A percentile compares a stretch with the other conserved stretches of the same genome.
phyloP scores from a whole-genome alignment of 768 basidiomycete species.

The Mycena rebaudengoi region DNA sequence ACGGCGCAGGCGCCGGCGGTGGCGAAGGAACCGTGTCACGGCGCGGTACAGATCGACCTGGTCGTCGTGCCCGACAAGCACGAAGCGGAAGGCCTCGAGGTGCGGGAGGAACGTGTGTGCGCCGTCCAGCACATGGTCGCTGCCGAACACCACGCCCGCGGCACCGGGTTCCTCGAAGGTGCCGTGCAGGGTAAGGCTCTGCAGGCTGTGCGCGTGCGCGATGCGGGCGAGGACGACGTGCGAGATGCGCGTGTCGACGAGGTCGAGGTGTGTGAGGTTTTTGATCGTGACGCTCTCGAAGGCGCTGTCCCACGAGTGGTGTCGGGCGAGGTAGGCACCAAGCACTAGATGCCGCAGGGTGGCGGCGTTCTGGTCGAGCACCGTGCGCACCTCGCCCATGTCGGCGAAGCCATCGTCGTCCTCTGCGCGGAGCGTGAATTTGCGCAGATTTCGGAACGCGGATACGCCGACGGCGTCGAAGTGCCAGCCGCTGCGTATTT shows the following conservation, averaged over 20 bases:
- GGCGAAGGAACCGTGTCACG: slow-evolving; percentile 62
- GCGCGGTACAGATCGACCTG: slow-evolving; percentile 59
- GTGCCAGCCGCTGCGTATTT: slow-evolving; percentile 71
- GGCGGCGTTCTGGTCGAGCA: slow-evolving; percentile 65
- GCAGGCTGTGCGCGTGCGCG: slow-evolving; percentile 66
- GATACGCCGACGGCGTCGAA: slow-evolving; percentile 77
- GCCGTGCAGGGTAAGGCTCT: slow-evolving; percentile 71
- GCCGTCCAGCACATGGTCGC: slow-evolving; percentile 66
- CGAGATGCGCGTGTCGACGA: slow-evolving; percentile 75
- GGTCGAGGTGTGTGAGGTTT: slow-evolving; percentile 73
- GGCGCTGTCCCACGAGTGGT: slow-evolving; percentile 73
- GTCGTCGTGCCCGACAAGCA: slow-evolving; percentile 71
- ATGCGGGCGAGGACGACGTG: slow-evolving; percentile 70
- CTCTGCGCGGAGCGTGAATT: slow-evolving; percentile 74
- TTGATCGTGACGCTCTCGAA: slow-evolving; percentile 71
- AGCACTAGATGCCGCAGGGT: slow-evolving; percentile 71
- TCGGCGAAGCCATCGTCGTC: slow-evolving; percentile 78
- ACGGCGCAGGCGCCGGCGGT: slow-evolving; percentile 56
- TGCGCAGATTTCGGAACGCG: slow-evolving; percentile 64
- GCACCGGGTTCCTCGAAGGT: slow-evolving; percentile 67
- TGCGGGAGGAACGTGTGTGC: slow-evolving; percentile 69
- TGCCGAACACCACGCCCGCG: slow-evolving; percentile 66
- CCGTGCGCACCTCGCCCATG: slow-evolving; percentile 71
- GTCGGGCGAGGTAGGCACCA: slow-evolving; percentile 71
- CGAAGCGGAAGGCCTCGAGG: slow-evolving; percentile 69